Conservation (phyloP, 2,329 filamentous ascomycete species). For the Hypoxylon sp. region DNA sequence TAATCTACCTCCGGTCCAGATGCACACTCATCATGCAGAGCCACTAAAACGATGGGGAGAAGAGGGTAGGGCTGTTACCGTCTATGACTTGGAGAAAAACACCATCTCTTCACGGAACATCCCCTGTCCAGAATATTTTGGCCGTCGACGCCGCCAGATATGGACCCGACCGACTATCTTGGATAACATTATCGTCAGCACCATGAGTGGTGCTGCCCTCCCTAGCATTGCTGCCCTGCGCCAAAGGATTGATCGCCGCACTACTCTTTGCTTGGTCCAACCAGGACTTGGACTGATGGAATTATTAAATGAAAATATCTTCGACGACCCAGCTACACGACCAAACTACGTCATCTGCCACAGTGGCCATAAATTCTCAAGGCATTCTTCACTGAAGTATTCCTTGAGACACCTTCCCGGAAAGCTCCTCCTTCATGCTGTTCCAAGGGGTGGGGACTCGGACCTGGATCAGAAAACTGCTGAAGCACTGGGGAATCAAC, state of each 20-base stretch:
- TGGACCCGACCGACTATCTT: conserved; percentile 20
- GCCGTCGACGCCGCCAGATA: neutral
- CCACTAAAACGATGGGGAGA: conserved; percentile 63
- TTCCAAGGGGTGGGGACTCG: conserved; percentile 34
- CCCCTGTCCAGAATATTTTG: conserved; percentile 47
- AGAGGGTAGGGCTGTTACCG: conserved; percentile 61
- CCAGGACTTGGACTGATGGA: conserved; percentile 90
- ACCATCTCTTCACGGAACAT: conserved; percentile 48
- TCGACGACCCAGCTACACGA: conserved; percentile 73
- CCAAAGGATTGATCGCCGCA: conserved; percentile 65
- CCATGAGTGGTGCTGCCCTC: conserved; percentile 31
- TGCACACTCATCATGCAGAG: conserved; percentile 70
- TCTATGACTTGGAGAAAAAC: conserved; percentile 60
- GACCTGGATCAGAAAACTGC: conserved; percentile 36
- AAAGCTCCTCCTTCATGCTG: conserved; percentile 35
- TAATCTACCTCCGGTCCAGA: conserved; percentile 73
- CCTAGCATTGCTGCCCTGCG: conserved; percentile 45
- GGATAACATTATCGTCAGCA: conserved; percentile 51
- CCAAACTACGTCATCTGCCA: conserved; percentile 84
- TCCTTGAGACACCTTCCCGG: conserved; percentile 59
- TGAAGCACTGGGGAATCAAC: conserved; percentile 47
- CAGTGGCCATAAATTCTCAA: conserved; percentile 60
- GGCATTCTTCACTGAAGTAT: conserved; percentile 40
- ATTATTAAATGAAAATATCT: conserved; percentile 78
- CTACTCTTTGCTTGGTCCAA: conserved; percentile 82